Evolutionary conservation across 306 rosid species (phyloP).

Genomic region (Citrullus amarus): DNA sequence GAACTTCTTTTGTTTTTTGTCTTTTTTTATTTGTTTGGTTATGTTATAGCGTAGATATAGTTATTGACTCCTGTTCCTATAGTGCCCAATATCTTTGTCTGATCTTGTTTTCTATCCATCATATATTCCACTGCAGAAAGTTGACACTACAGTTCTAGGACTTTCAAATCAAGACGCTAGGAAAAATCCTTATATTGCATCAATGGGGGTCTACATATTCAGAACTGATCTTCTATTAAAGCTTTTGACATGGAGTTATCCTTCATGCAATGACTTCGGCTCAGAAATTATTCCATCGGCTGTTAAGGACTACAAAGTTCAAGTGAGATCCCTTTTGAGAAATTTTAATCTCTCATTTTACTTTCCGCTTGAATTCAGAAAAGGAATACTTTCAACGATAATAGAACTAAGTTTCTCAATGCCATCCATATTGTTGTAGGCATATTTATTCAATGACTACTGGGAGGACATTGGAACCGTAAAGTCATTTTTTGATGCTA

Average conservation of each 20-base stretch:
- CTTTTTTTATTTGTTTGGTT: background rate
- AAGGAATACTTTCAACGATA: background rate
- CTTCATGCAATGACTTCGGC: constrained; percentile 79
- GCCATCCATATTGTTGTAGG: constrained; percentile 28
- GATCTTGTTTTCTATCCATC: background rate
- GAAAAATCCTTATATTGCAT: constrained; percentile 65
- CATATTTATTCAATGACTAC: constrained; percentile 85
- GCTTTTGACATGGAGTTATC: constrained; percentile 50
- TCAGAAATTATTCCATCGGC: constrained; percentile 95
- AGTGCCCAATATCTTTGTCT: background rate
- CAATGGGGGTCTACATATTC: constrained; percentile 96
- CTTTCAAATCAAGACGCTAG: constrained; percentile 58
- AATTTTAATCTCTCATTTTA: background rate
- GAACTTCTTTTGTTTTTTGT: background rate
- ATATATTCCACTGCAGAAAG: constrained; percentile 45
- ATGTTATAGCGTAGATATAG: background rate
- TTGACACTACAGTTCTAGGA: constrained; percentile 76
- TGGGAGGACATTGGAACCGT: constrained; percentile 99
- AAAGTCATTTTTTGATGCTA: constrained; percentile 82
- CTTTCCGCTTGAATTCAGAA: background rate
- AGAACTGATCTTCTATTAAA: constrained; percentile 67
- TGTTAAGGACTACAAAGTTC: constrained; percentile 73
- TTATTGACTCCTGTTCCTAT: background rate
- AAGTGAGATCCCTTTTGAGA: constrained; percentile 34
- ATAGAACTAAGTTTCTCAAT: background rate